Conservation (phyloP, 495 filamentous ascomycete genomes). For the Aspergillus funiculosus region DNA sequence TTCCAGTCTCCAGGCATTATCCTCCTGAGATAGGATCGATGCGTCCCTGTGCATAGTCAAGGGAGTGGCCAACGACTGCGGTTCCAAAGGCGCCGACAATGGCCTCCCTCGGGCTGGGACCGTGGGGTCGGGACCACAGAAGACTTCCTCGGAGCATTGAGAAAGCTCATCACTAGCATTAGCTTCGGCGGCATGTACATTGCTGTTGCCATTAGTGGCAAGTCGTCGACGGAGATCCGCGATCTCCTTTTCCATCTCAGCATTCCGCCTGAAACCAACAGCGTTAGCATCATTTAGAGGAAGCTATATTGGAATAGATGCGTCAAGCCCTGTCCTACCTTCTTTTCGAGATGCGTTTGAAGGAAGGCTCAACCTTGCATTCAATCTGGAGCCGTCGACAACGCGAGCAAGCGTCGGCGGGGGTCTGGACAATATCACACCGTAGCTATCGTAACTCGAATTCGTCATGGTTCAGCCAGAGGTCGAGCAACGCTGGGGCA, state of each 20-base stretch:
- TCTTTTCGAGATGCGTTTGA: slow-evolving; percentile 46
- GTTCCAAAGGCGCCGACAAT: slow-evolving; percentile 35
- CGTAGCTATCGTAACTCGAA: slow-evolving; percentile 28
- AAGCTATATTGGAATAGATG: no score
- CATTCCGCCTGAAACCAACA: slow-evolving; percentile 43
- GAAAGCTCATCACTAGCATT: slow-evolving; percentile 34
- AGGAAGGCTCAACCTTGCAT: slow-evolving; percentile 45
- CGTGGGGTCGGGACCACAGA: slow-evolving; percentile 30
- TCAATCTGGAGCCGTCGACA: slow-evolving; percentile 43
- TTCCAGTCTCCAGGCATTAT: slow-evolving; percentile 38
- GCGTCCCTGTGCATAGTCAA: slow-evolving; percentile 36
- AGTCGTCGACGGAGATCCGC: slow-evolving; percentile 44
- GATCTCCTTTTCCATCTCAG: slow-evolving; percentile 48
- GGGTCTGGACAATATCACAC: slow-evolving; percentile 46
- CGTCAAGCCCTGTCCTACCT: no score
- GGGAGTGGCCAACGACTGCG: slow-evolving; percentile 34
- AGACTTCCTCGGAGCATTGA: slow-evolving; percentile 38
- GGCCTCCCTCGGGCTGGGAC: slow-evolving; percentile 27
- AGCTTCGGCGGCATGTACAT: slow-evolving; percentile 22
- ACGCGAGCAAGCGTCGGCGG: slow-evolving; percentile 43
- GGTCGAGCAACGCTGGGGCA: neutral
- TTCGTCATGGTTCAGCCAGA: slow-evolving; percentile 9
- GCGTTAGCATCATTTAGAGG: slow-evolving; percentile 6
- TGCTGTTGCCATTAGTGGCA: slow-evolving; percentile 28
- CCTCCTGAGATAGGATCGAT: slow-evolving; percentile 40